phyloP scores from a whole-genome alignment of 805 yeast genomes.

The Barnettozyma sucrosica region DNA sequence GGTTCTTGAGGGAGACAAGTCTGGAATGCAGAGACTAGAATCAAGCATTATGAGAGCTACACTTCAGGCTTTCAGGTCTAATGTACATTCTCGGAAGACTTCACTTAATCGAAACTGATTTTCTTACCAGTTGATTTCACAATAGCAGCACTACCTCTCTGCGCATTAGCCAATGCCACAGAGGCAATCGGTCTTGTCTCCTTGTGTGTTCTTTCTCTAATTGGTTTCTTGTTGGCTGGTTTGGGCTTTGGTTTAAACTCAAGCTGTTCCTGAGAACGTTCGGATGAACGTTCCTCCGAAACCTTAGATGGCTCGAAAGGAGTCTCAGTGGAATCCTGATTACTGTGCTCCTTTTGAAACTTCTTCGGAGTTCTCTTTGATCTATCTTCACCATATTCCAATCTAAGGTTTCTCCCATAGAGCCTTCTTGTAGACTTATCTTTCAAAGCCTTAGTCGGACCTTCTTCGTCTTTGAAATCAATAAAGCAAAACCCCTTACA shows the following conservation, averaged over 20 bases:
- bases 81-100: neutral
- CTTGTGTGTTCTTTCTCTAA: conserved; percentile 22
- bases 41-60: neutral
- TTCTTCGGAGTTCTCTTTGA: conserved; percentile 49
- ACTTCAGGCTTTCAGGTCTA: neutral
- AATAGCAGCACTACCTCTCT: conserved; percentile 82
- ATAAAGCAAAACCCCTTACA: conserved; percentile 95
- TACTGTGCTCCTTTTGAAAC: conserved; percentile 25
- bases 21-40: neutral
- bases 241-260: conserved; percentile 14
- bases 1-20: no score
- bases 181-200: conserved; percentile 50
- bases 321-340: conserved; percentile 7
- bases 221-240: conserved; percentile 21
- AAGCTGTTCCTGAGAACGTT: conserved; percentile 12
- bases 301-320: conserved; percentile 11
- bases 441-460: conserved; percentile 77
- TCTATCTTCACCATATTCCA: conserved; percentile 95
- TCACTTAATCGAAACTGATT: conserved; percentile 30
- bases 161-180: conserved; percentile 81
- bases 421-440: conserved; percentile 62
- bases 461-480: conserved; percentile 75
- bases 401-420: conserved; percentile 68
- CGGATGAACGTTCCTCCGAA: conserved; percentile 6
- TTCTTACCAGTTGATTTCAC: conserved; percentile 90